Evolutionary conservation across 2,329 filamentous ascomycete genomes (phyloP), one percentile per base, ranked within the genome.

Genomic region (Xylaria sp.): DNA sequence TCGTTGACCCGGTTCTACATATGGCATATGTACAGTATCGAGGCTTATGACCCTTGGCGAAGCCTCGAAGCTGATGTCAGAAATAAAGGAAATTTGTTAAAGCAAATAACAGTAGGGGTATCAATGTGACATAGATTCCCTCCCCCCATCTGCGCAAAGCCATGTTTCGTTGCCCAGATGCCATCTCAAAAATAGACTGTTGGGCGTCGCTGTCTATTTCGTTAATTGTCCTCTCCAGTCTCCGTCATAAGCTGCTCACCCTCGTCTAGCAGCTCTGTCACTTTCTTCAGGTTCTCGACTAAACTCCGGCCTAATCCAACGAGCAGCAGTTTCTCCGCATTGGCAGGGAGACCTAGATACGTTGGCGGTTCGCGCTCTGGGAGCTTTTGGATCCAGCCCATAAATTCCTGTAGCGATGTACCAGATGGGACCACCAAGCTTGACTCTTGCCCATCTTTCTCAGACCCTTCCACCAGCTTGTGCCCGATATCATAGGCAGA

Each of bases 331-430:
- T 98, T 99, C 88, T 99, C 96, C 22, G 96, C 96, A 78, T 99
- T 97, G 31, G 93, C 93, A 39, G 96, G 96, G 72, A 99, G 81
- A 25, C 96, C 96, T 17, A 99, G 85, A 77, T 97, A 99, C 0
- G 94, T 97, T 4, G 96, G 96, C 31, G 96, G 96, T 79, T 99
- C 96, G 74, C 96, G 89, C 85, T 99, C 96, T 0, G 96, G 96
- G 68, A 99, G 84, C 67, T 88, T 89, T 74, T 97, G 92, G 68
- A 99, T 93, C 96, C 96, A 99, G 42, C 86, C 85, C 80, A 91
- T 90, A 78, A 98, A 98, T 75, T 97, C 93, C 69, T 90, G 88
- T 77, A 97, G 88, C 55, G 88, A 89, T 1, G 94, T 97, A 47
- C 92, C 91, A 50, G 87, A 87, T 0, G 96, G 96, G 54, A 97